Base-by-base conservation (phyloP, 2,329 filamentous ascomycete genomes). In the Pseudocercospora eumusae region DNA sequence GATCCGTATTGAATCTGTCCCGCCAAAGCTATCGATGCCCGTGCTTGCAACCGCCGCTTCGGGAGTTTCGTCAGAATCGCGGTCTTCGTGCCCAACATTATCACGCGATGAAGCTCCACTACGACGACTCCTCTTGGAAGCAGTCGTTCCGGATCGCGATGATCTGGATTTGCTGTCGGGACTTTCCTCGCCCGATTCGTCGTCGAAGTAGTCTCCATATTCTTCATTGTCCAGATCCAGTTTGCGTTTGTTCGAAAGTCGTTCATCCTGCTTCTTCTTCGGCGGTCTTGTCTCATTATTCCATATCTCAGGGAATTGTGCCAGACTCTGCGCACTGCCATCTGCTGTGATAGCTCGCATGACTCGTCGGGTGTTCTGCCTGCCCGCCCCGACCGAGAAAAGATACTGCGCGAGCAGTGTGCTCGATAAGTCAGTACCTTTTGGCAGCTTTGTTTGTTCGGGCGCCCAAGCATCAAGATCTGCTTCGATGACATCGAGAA, bases 401-500 rank as follows among this genome's bases (percentile, higher is more conserved):
- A 88, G 75, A 69, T 91, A 92, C 60, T 79, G 79, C 54, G 83
- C 79, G 1, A 93, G 74, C 23, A 93, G 79, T 25, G 86, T 86
- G 13, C 84, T 76, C 18, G 75, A 71, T 15, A 88, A 74, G 47
- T 72, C 47, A 8, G 66, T 65, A 15, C 65, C 61, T 23, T 61
- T 63, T 4, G 71, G 52, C 69, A 15, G 58, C 55, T 20, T 62
- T 58, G 10, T 58, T 33, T 21, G 63, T 9, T 67, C 66, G n/a
- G 62, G 64, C 9, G 23, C 33, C n/a, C 73, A 5, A 87, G 81
- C 64, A 86, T 84, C 5, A 74, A 90, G 87, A 69, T 96, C 91
- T 2, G 81, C 79, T 66, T 95, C 88, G 11, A 97, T 78, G 6
- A 90, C 85, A 69, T 93, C 89, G 4, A 96, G 75, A 82, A 96